phyloP scores from a whole-genome alignment of 2,329 filamentous ascomycete genomes.

The Colletotrichum graminicola region DNA sequence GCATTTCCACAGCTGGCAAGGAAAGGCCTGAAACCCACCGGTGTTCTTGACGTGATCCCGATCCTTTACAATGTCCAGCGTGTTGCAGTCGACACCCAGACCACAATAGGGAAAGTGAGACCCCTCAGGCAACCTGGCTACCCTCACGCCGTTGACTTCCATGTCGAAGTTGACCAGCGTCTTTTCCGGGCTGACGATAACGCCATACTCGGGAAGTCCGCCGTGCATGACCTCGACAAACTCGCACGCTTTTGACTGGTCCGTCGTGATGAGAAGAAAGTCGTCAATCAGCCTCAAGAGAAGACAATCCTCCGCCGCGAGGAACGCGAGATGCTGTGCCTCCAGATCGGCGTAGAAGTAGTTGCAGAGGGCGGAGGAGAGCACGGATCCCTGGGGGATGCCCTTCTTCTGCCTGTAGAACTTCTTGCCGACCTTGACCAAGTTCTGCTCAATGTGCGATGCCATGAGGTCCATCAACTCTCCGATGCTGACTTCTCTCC shows the following conservation, averaged over 20 bases:
- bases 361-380: conserved; percentile 91
- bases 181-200: conserved; percentile 81
- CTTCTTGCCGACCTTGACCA: conserved; percentile 89
- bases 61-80: conserved; percentile 81
- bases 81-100: conserved; percentile 78
- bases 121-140: conserved; percentile 60
- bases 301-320: conserved; percentile 69
- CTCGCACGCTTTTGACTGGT: conserved; percentile 71
- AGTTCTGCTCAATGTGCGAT: conserved; percentile 85
- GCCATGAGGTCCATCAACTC: conserved; percentile 77
- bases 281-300: conserved; percentile 91
- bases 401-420: conserved; percentile 89
- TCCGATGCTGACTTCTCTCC: conserved; percentile 67
- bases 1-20: neutral
- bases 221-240: conserved; percentile 86
- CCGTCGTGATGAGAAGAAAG: conserved; percentile 87
- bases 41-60: conserved; percentile 63
- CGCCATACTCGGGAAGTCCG: conserved; percentile 84
- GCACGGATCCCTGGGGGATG: conserved; percentile 91
- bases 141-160: conserved; percentile 62
- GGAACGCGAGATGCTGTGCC: conserved; percentile 74
- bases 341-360: conserved; percentile 97
- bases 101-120: conserved; percentile 90
- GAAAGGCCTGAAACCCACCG: conserved; percentile 56
- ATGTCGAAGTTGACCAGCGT: conserved; percentile 87